Conservation (phyloP, 345 rosid species). For the Luvunga scandens region DNA sequence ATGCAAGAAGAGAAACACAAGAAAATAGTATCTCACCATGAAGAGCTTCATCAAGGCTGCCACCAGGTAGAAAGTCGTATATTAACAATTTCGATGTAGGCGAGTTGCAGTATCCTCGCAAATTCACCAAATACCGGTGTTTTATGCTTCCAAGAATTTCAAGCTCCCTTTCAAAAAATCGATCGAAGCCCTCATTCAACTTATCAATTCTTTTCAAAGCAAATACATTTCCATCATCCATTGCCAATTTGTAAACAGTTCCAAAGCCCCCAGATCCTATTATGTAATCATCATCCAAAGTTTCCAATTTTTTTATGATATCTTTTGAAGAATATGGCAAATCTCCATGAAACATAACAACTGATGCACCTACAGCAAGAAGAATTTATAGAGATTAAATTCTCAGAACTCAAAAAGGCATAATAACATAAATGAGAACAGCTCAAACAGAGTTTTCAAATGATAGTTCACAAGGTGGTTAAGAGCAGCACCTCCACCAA, state of each 20-base stretch:
- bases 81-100: slow-evolving; percentile 84
- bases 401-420: slow-evolving; percentile 6
- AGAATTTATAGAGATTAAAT: slow-evolving; percentile 10
- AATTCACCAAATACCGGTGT: slow-evolving; percentile 88
- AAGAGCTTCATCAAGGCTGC: slow-evolving; percentile 96
- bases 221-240: slow-evolving; percentile 95
- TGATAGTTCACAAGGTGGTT: slow-evolving; percentile 14
- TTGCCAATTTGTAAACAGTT: slow-evolving; percentile 86
- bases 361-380: slow-evolving; percentile 76
- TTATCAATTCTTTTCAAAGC: slow-evolving; percentile 87
- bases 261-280: slow-evolving; percentile 97
- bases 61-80: slow-evolving; percentile 92
- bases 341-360: slow-evolving; percentile 98
- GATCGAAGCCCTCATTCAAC: slow-evolving; percentile 89
- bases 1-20: slow-evolving; percentile 13
- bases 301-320: slow-evolving; percentile 85
- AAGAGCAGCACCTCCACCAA: slow-evolving; percentile 70
- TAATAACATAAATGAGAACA: not conserved
- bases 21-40: slow-evolving; percentile 54
- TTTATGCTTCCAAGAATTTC: slow-evolving; percentile 98
- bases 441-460: slow-evolving; percentile 14
- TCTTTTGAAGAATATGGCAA: slow-evolving; percentile 95
- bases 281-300: slow-evolving; percentile 78
- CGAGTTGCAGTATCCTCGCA: slow-evolving; percentile 96
- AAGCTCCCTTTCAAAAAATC: slow-evolving; percentile 96